Evolutionary conservation across 1,284 basidiomycete genomes (phyloP), one percentile per base, ranked within the genome.

Genomic region (Fereydounia khargensis): DNA sequence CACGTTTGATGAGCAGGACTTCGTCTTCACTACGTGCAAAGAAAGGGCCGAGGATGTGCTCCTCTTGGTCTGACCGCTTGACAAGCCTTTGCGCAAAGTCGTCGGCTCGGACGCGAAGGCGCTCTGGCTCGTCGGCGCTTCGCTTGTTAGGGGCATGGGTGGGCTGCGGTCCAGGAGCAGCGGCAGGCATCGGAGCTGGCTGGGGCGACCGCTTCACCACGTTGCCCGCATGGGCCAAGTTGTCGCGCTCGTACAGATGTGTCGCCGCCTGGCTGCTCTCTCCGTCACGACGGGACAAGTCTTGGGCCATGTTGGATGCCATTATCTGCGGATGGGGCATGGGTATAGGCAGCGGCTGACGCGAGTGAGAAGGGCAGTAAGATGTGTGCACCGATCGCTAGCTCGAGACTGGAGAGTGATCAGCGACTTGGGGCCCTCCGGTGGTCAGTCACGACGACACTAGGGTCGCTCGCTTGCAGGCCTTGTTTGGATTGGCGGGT

Each of bases 41-140:
- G 36, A 60, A 64, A 2, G 61, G 61, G 2, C 61, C 61, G 7
- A 60, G 32, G 25, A 64, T 56, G 30, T 48, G 18, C 27, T 60
- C 38, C 20, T 10, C 49, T 36, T 24, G 42, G 7, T 35, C 38
- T 0, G 20, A 21, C 18, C 45, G 51, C 22, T 51, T 19, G 4
- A 17, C 17, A 2, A 46, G 18, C 13, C 56, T 48, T 24, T 42
- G 22, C 16, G 35, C 43, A 30, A 61, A 47, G 1, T 52, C 42
- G 8, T 42, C 28, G 3, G 53, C 42, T 10, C 35, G 39, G 6
- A 61, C 18, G 2, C 30, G 48, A 22, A 49, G 4, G 22, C 47
- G 58, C 23, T 61, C 53, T 3, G 58, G 58, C 20, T 61, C 58
- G 14, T 61, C 32, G 16, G 28, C 41, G 18, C 32, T 31, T 6